These are phyloP conservation scores for Alternaria arbusti DNA, from an alignment of 2,329 filamentous ascomycete genomes.

Conservation along the genomic window DNA sequence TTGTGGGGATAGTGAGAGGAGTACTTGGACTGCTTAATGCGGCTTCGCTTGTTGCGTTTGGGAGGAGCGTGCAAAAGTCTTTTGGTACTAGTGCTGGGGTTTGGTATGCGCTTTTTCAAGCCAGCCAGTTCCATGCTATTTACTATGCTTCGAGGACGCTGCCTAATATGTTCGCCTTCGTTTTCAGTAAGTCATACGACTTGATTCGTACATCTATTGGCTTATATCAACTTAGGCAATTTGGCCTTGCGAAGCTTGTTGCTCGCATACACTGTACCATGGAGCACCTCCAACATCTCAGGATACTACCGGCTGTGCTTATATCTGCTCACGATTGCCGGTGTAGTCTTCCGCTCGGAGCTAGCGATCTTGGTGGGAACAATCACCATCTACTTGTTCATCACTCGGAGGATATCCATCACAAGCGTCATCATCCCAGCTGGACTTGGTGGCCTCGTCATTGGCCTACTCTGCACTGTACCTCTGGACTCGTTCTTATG, in stretches of 20 bases:
- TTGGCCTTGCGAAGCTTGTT: conserved; percentile 64
- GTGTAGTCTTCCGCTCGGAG: conserved; percentile 88
- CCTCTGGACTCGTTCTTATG: conserved; percentile 92
- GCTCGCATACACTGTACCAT: conserved; percentile 51
- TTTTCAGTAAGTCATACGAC: conserved; percentile 67
- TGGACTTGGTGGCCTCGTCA: conserved; percentile 68
- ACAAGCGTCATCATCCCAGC: conserved; percentile 67
- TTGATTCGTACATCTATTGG: not conserved
- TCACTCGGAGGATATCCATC: conserved; percentile 61
- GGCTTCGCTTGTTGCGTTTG: conserved; percentile 69
- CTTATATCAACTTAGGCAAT: conserved; percentile 60
- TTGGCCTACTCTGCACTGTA: conserved; percentile 73
- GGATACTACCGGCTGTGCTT: conserved; percentile 69
- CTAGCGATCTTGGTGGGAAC: conserved; percentile 79
- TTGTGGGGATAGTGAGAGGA: conserved; percentile 64
- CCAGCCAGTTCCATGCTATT: conserved; percentile 87
- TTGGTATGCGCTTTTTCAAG: conserved; percentile 82
- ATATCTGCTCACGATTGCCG: conserved; percentile 77
- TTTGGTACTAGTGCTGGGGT: conserved; percentile 72
- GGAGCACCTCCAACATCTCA: conserved; percentile 42
- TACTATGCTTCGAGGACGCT: conserved; percentile 92
- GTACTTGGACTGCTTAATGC: conserved; percentile 81
- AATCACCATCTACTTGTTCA: conserved; percentile 69
- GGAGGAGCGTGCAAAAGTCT: conserved; percentile 65
- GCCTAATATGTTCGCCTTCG: conserved; percentile 96